Conservation (phyloP, 768 basidiomycete genomes). For the Rhodotorula taiwanensis region DNA sequence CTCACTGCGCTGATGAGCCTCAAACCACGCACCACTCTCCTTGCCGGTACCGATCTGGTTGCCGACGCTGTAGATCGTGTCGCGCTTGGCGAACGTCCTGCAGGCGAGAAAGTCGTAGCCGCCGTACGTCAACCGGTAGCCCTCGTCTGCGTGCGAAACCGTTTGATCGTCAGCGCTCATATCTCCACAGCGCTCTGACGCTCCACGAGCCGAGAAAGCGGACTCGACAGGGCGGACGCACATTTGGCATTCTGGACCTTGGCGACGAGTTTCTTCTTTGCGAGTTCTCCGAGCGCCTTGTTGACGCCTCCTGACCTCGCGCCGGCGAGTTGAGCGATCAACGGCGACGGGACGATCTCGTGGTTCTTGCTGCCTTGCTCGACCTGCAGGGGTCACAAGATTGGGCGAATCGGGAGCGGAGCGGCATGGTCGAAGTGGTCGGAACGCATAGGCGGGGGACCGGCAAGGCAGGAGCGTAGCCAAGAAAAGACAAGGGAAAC, state of each 20-base stretch:
- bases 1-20: too few relatives aligned
- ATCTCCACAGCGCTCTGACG: too few relatives aligned
- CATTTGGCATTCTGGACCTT: conserved; percentile 89
- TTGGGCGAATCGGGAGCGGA: too few relatives aligned
- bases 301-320: conserved; percentile 86
- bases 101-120: conserved; percentile 97
- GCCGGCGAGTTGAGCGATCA: conserved; percentile 90
- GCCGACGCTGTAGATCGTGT: conserved; percentile 81
- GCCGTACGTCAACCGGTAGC: conserved; percentile 92
- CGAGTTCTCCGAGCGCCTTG: conserved; percentile 80
- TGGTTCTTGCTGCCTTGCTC: conserved; percentile 99
- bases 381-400: too few relatives aligned
- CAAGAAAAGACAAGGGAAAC: background rate
- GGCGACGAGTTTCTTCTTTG: conserved; percentile 83
- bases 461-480: background rate
- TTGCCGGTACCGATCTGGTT: conserved; percentile 99
- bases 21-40: conserved; percentile 54
- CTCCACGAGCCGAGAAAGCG: too few relatives aligned
- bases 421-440: background rate
- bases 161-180: background rate
- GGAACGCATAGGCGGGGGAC: too few relatives aligned
- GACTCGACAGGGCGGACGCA: too few relatives aligned
- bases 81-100: conserved; percentile 81
- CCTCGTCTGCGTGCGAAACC: conserved; percentile 62
- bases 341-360: conserved; percentile 79